Evolutionary conservation across 2,329 filamentous ascomycete species (phyloP).

Genomic region (Aureobasidium sp.): DNA sequence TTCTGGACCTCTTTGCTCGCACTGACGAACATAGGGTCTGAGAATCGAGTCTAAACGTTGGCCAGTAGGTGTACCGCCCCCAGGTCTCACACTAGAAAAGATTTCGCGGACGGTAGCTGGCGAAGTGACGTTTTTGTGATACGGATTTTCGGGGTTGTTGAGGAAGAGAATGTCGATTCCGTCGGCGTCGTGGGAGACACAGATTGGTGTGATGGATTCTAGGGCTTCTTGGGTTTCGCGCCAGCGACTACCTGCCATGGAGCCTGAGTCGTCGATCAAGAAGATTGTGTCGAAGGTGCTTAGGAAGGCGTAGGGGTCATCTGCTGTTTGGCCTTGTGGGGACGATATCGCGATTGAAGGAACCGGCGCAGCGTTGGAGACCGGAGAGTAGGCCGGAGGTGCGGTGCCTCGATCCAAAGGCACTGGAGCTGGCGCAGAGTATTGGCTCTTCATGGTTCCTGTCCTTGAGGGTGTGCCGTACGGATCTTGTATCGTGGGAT

Average conservation of each 20-base stretch:
- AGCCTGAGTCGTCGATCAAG: slow-evolving; percentile 84
- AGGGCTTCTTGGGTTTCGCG: slow-evolving; percentile 64
- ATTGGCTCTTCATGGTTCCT: neutral
- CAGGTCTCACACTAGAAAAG: slow-evolving; percentile 61
- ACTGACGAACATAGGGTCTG: slow-evolving; percentile 58
- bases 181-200: slow-evolving; percentile 69
- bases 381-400: slow-evolving; percentile 35
- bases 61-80: slow-evolving; percentile 67
- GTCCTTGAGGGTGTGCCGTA: slow-evolving; percentile 5
- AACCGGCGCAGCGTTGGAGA: slow-evolving; percentile 32
- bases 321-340: slow-evolving; percentile 29
- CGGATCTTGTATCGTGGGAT: neutral
- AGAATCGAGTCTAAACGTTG: slow-evolving; percentile 64
- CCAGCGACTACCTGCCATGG: slow-evolving; percentile 76
- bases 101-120: slow-evolving; percentile 55
- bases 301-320: slow-evolving; percentile 72
- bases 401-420: slow-evolving; percentile 16
- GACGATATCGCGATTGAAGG: slow-evolving; percentile 23
- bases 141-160: slow-evolving; percentile 56
- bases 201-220: slow-evolving; percentile 69
- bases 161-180: slow-evolving; percentile 91
- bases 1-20: slow-evolving; percentile 34
- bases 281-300: slow-evolving; percentile 77
- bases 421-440: neutral
- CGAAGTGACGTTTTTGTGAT: slow-evolving; percentile 59